Conservation (phyloP, 2,329 filamentous ascomycete species). For the Fusarium sp. region DNA sequence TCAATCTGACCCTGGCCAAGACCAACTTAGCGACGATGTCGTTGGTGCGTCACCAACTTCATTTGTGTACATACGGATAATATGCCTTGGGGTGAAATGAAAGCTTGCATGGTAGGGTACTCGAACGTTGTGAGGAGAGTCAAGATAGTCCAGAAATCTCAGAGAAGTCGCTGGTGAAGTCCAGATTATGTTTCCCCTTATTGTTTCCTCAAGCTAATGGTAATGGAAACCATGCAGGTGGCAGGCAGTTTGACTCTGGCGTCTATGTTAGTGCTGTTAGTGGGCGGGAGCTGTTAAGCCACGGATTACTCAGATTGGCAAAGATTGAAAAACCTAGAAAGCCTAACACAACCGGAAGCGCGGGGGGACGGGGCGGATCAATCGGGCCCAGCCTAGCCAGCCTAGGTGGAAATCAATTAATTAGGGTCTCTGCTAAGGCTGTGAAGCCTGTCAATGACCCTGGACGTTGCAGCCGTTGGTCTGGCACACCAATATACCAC, state of each 20-base stretch:
- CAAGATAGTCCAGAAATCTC: neutral
- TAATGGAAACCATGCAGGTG: neutral
- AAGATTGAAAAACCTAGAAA: conserved; percentile 13
- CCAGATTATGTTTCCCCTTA: neutral
- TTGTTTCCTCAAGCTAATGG: neutral
- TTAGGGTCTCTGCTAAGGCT: conserved; percentile 28
- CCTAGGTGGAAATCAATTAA: conserved; percentile 32
- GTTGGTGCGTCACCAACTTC: conserved; percentile 11
- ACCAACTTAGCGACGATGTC: conserved; percentile 6
- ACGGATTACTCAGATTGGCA: conserved; percentile 28
- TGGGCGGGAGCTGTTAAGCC: conserved; percentile 6
- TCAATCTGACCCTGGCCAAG: conserved; percentile 13
- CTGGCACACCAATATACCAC: conserved; percentile 34
- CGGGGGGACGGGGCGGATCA: conserved; percentile 32
- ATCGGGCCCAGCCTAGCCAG: conserved; percentile 26
- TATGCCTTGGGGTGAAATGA: neutral
- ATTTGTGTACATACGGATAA: neutral
- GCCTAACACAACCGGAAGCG: conserved; percentile 13
- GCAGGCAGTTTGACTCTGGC: neutral
- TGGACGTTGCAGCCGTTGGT: conserved; percentile 31
- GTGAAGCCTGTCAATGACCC: conserved; percentile 17
- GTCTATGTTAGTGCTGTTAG: neutral
- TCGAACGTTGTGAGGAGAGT: too few relatives aligned
- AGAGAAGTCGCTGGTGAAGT: neutral
- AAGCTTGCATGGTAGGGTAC: neutral